Conservation (phyloP, 2,329 filamentous ascomycete species). For the Metarhizium humberi region DNA sequence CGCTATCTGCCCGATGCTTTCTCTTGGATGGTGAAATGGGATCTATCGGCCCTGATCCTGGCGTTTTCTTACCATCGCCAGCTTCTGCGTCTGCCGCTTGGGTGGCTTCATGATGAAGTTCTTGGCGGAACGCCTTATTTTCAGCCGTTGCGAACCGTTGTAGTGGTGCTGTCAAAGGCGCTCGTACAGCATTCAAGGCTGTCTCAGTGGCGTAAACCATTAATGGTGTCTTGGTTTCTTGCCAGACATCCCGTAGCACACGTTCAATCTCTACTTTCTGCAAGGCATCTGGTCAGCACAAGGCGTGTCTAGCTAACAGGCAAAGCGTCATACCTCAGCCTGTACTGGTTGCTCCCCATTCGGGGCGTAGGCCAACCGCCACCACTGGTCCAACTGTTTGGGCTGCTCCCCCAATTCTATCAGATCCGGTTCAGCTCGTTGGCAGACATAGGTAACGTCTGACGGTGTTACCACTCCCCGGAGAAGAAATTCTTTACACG, state of each 20-base stretch:
- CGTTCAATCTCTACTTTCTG: slow-evolving; percentile 39
- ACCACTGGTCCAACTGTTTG: slow-evolving; percentile 40
- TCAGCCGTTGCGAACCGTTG: slow-evolving; percentile 41
- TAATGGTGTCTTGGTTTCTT: slow-evolving; percentile 36
- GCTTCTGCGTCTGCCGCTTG: slow-evolving; percentile 11
- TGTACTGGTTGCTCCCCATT: slow-evolving; percentile 32
- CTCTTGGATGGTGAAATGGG: slow-evolving; percentile 35
- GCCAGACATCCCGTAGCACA: slow-evolving; percentile 36
- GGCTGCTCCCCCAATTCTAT: slow-evolving; percentile 30
- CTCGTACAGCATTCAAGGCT: slow-evolving; percentile 27
- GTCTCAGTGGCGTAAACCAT: slow-evolving; percentile 45
- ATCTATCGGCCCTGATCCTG: slow-evolving; percentile 17
- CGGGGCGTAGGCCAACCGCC: slow-evolving; percentile 37
- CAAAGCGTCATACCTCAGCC: slow-evolving; percentile 34
- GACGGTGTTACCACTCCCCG: slow-evolving; percentile 40
- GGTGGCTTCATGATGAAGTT: slow-evolving; percentile 31
- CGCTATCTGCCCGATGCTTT: slow-evolving; percentile 35
- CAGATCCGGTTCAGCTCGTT: slow-evolving; percentile 29
- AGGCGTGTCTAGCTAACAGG: not conserved
- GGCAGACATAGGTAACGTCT: slow-evolving; percentile 42
- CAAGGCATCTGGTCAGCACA: not conserved
- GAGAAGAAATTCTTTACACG: slow-evolving; percentile 37
- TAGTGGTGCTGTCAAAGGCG: slow-evolving; percentile 27
- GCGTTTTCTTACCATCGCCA: slow-evolving; percentile 9
- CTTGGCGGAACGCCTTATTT: slow-evolving; percentile 41